Conservation (phyloP, 352 stramenopile species). For the Salisapilia sapeloensis region DNA sequence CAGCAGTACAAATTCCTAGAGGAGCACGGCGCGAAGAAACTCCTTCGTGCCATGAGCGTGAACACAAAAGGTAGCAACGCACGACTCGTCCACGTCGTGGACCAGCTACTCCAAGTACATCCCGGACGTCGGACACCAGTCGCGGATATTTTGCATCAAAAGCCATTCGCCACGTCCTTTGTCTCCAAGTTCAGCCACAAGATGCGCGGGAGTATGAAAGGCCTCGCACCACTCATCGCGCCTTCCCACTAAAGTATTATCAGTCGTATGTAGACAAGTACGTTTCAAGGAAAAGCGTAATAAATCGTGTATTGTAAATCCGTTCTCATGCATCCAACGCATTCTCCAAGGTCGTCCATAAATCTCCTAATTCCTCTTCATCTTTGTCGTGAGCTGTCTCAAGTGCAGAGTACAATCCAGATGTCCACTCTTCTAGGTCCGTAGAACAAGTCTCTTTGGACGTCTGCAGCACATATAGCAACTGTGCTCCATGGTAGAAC, state of each 20-base stretch:
- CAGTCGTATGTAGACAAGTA: no score
- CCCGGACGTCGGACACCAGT: conserved; percentile 19
- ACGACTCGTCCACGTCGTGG: conserved; percentile 34
- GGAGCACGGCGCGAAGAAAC: conserved; percentile 35
- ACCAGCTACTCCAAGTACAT: conserved; percentile 33
- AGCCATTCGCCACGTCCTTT: no score
- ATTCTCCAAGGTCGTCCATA: conserved; percentile 28
- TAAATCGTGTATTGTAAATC: no score
- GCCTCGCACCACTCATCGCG: no score
- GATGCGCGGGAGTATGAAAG: no score
- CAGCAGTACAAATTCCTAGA: conserved; percentile 34
- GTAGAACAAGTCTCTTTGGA: conserved; percentile 8
- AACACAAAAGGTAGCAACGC: neutral
- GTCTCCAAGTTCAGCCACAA: no score
- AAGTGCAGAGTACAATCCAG: conserved; percentile 18
- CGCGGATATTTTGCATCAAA: no score
- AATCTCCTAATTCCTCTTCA: conserved; percentile 25
- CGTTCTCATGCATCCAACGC: no score
- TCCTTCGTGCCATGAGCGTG: conserved; percentile 12
- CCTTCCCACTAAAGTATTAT: no score
- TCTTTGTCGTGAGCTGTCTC: conserved; percentile 12
- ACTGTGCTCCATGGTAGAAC: conserved; percentile 44
- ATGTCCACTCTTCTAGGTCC: conserved; percentile 18
- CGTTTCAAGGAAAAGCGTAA: no score
- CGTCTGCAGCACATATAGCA: conserved; percentile 32